These are phyloP conservation scores for Neckera pumila DNA, from an alignment of 225 moss, liverwort and hornwort species.

Conservation along the genomic window DNA sequence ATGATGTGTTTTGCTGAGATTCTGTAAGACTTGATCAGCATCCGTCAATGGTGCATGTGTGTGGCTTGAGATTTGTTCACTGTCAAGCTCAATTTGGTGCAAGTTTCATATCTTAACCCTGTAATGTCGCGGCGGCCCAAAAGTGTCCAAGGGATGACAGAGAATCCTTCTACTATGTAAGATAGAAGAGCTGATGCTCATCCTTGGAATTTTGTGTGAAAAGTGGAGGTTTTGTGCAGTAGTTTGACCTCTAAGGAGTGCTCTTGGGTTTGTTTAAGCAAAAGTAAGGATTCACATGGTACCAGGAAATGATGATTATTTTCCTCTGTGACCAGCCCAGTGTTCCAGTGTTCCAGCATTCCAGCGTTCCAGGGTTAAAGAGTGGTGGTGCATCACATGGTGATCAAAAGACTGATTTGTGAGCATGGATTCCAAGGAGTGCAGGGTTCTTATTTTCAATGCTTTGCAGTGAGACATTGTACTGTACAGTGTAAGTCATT, in stretches of 20 bases:
- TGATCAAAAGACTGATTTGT: neutral
- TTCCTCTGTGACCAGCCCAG: neutral
- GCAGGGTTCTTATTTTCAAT: neutral
- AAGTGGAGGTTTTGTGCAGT: neutral
- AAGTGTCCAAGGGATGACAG: neutral
- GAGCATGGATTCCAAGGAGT: neutral
- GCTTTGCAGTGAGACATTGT: neutral
- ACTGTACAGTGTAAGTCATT: neutral
- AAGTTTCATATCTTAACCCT: neutral
- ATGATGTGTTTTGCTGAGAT: neutral
- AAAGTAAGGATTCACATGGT: neutral
- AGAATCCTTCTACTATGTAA: neutral
- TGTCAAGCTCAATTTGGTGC: neutral
- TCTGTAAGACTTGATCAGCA: neutral
- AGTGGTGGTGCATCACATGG: neutral
- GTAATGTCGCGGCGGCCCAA: fast-evolving
- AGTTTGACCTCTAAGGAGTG: neutral
- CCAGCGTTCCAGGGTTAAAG: no score
- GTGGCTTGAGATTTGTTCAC: neutral
- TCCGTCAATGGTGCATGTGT: neutral
- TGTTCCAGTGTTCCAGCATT: fast-evolving
- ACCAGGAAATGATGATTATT: neutral
- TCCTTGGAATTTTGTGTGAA: no score
- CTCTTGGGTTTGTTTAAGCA: neutral
- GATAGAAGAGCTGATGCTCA: neutral